Base-by-base conservation (phyloP, 495 filamentous ascomycete species). In the Elasticomyces elasticus region DNA sequence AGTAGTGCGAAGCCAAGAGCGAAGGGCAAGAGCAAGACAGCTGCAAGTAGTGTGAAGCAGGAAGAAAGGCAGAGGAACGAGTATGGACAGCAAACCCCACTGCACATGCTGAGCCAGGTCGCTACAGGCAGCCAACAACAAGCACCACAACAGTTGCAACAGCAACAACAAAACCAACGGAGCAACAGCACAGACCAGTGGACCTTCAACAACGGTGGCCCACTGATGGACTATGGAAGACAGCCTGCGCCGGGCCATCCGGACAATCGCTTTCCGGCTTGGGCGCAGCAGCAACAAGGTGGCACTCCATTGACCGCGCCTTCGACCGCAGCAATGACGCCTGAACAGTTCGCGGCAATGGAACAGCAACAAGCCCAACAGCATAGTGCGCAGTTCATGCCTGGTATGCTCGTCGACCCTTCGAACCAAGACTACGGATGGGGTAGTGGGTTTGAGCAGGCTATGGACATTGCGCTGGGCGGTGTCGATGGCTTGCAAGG, bases 401-500 rank as follows among this genome's bases (percentile, higher is more conserved):
- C 19, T 5, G 54, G 46, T 28, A 3, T 30, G 2, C 30, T 49
- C 2, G 40, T 53, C 15, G 54, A 58, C 43, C 55, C 51, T 1
- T 28, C 19, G 28, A 56, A 56, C 48, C 35, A n/a, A 41, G 53
- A 60, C 28, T 60, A 26, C 46, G 53, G 47, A 3, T 62, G 59
- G 62, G 62, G 59, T 17, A 56, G 24, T 25, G 59, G 56, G 5
- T 64, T 64, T 42, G 62, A 64, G 59, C 60, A 64, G 49, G 56
- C 55, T n/a, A 64, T 64, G 62, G 62, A 64, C 49, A 59, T 64
- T 22, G 59, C 62, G 42, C 33, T 64, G 41, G 47, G 51, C 13
- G 56, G 41, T 7, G 47, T 55, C 23, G 60, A 60, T 45, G 56
- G 56, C 1, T 37, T 57, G 53, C 54, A 56, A 30, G 58, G 46